Evolutionary conservation across 2,329 filamentous ascomycete species (phyloP).

Genomic region (Aspergillus sergii): DNA sequence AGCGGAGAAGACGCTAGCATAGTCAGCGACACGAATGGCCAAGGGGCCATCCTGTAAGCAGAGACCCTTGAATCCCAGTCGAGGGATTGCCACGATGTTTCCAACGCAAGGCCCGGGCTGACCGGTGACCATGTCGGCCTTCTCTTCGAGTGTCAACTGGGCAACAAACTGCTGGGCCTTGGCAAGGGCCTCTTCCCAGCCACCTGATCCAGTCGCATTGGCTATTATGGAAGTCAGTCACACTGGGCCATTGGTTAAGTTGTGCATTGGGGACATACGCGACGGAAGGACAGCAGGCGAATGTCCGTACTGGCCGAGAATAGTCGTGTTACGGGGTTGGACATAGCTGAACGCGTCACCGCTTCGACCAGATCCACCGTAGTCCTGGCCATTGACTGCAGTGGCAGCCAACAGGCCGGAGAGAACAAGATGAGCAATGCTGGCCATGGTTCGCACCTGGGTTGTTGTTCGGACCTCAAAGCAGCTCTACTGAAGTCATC

Average conservation of each 20-base stretch:
- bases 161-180: conserved; percentile 15
- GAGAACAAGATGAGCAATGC: neutral
- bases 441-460: neutral
- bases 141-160: conserved; percentile 27
- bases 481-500: neutral
- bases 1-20: conserved; percentile 72
- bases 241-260: neutral
- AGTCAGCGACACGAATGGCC: conserved; percentile 68
- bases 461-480: neutral
- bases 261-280: neutral
- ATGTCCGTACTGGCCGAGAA: neutral
- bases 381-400: neutral
- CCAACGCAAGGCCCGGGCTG: conserved; percentile 33
- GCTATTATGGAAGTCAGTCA: neutral
- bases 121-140: conserved; percentile 31
- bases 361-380: neutral
- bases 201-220: neutral
- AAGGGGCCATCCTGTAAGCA: conserved; percentile 35
- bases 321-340: neutral
- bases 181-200: neutral
- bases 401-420: neutral
- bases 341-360: neutral
- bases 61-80: conserved; percentile 32
- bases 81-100: conserved; percentile 33
- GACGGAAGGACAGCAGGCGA: neutral